Percentiles rank a stretch among this genome's conserved stretches.
These are phyloP conservation scores for Nemania sp. DNA, from an alignment of 2,329 filamentous ascomycete genomes.

Conservation along the genomic window DNA sequence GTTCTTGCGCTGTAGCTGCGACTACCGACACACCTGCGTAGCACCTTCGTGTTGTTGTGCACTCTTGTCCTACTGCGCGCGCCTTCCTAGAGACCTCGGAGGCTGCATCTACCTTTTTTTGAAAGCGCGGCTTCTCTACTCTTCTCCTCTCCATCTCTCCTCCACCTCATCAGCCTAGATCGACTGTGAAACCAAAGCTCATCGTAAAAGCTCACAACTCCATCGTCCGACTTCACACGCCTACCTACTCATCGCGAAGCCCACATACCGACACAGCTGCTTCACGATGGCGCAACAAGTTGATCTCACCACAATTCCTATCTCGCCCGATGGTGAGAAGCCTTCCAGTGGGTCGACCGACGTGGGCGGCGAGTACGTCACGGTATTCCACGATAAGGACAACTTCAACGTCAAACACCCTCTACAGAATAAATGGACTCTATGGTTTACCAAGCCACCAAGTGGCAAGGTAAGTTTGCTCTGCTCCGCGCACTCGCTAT, in stretches of 20 bases:
- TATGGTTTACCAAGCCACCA: conserved; percentile 99
- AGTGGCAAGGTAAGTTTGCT: conserved; percentile 76
- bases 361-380: conserved; percentile 68
- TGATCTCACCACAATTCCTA: conserved; percentile 69
- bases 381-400: conserved; percentile 96
- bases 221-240: not conserved
- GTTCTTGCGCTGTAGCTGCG: too few relatives aligned
- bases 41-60: too few relatives aligned
- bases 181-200: too few relatives aligned
- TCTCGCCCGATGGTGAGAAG: conserved; percentile 66
- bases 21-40: too few relatives aligned
- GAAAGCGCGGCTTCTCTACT: not conserved
- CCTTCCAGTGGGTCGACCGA: conserved; percentile 48
- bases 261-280: not conserved
- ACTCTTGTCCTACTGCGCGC: too few relatives aligned
- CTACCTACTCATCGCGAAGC: not conserved
- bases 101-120: too few relatives aligned
- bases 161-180: too few relatives aligned
- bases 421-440: conserved; percentile 94
- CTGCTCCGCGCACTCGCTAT: too few relatives aligned
- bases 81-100: too few relatives aligned
- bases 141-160: conserved; percentile 3
- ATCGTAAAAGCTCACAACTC: not conserved
- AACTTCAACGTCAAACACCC: conserved; percentile 99
- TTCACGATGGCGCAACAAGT: conserved; percentile 58